Conservation (phyloP, 2,329 filamentous ascomycete species). For the Monosporascus sp. region DNA sequence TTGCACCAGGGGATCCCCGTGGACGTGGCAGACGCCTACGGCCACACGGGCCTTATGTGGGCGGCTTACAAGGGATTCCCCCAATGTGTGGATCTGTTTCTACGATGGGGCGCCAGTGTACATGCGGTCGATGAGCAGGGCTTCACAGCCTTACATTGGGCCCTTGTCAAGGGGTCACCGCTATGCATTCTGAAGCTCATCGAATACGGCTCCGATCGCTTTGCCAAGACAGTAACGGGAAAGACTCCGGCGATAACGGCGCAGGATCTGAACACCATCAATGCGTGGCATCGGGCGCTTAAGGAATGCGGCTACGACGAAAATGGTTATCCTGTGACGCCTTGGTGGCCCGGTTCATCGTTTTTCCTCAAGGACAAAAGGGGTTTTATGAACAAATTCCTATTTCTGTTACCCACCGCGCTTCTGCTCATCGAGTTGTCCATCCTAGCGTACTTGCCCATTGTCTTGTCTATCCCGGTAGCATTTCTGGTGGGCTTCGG, state of each 20-base stretch:
- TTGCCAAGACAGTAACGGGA: conserved; percentile 80
- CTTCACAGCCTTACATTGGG: conserved; percentile 94
- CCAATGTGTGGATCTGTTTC: conserved; percentile 82
- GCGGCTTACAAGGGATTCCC: conserved; percentile 96
- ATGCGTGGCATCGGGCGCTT: conserved; percentile 77
- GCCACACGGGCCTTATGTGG: conserved; percentile 97
- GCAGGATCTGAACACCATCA: conserved; percentile 79
- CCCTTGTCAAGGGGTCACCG: conserved; percentile 85
- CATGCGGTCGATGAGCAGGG: conserved; percentile 87
- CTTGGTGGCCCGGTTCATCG: conserved; percentile 67
- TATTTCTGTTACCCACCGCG: conserved; percentile 83
- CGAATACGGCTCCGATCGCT: conserved; percentile 92
- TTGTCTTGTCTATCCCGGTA: conserved; percentile 72
- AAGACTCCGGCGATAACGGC: conserved; percentile 87
- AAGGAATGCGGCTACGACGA: conserved; percentile 78
- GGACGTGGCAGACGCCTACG: conserved; percentile 81
- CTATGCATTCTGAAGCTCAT: conserved; percentile 89
- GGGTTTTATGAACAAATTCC: conserved; percentile 74
- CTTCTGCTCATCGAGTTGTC: conserved; percentile 67
- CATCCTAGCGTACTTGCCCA: conserved; percentile 65
- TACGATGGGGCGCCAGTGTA: conserved; percentile 93
- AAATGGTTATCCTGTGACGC: conserved; percentile 64
- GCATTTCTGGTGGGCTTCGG: conserved; percentile 60
- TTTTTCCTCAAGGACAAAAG: conserved; percentile 72
- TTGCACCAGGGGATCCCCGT: conserved; percentile 94